phyloP scores from a whole-genome alignment of 306 rosid species.

The Cucurbita moschata region DNA sequence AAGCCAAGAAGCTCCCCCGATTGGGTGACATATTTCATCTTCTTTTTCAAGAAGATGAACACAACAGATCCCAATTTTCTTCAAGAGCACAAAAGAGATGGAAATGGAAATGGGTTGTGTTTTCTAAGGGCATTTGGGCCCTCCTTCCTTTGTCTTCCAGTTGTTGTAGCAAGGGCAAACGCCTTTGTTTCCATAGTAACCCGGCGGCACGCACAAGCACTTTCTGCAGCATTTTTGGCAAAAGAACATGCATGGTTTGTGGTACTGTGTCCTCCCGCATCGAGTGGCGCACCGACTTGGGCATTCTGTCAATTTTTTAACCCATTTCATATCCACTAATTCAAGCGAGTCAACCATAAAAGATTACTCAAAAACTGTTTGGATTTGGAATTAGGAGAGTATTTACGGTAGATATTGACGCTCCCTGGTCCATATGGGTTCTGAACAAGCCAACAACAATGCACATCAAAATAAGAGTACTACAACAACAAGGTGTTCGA shows the following conservation, averaged over 20 bases:
- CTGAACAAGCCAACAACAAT: slow-evolving; percentile 21
- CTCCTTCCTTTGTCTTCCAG: slow-evolving; percentile 89
- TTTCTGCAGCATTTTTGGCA: slow-evolving; percentile 76
- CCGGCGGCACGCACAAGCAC: slow-evolving; percentile 84
- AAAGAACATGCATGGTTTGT: slow-evolving; percentile 79
- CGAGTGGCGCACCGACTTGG: slow-evolving; percentile 56
- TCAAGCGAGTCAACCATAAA: not conserved
- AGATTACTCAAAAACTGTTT: not conserved
- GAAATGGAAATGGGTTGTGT: not conserved
- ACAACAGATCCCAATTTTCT: not conserved
- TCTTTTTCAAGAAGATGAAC: not conserved
- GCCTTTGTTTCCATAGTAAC: slow-evolving; percentile 75
- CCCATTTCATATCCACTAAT: not conserved
- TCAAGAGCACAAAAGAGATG: not conserved
- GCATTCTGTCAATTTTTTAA: slow-evolving; percentile 51
- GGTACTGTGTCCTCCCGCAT: slow-evolving; percentile 63
- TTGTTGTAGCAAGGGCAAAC: slow-evolving; percentile 90
- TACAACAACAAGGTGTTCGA: not conserved
- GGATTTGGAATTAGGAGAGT: not conserved
- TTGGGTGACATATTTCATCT: not conserved
- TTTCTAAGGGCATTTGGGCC: slow-evolving; percentile 76
- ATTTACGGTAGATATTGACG: slow-evolving; percentile 63
- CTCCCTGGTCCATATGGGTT: slow-evolving; percentile 55
- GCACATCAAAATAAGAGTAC: not conserved
- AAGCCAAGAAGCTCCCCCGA: not conserved